Conservation (phyloP, 345 rosid species). For the Limnanthes douglasii region DNA sequence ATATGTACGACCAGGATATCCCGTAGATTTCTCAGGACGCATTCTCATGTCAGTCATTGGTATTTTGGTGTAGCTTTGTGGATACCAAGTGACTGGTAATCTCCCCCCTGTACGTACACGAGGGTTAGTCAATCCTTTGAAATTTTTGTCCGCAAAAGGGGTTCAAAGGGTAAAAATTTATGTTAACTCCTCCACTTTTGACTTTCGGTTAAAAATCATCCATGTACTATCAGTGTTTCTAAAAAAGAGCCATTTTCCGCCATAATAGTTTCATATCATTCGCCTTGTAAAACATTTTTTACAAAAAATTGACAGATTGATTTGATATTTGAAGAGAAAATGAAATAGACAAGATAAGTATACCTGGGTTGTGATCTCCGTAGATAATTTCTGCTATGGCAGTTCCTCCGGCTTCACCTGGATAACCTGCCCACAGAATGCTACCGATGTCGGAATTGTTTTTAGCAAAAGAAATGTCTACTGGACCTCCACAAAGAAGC, state of each 20-base stretch:
- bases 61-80: conserved; percentile 39
- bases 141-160: no score
- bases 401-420: conserved; percentile 71
- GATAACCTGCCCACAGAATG: conserved; percentile 94
- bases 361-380: conserved; percentile 89
- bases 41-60: conserved; percentile 88
- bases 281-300: no score
- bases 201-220: no score
- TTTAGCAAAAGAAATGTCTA: conserved; percentile 59
- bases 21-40: conserved; percentile 37
- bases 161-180: no score
- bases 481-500: conserved; percentile 73
- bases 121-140: not conserved
- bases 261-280: no score
- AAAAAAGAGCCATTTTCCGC: no score
- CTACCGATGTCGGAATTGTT: conserved; percentile 38
- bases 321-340: no score
- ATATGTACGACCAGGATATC: conserved; percentile 84
- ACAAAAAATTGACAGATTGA: no score
- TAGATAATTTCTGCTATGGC: conserved; percentile 79
- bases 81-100: conserved; percentile 86
- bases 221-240: no score
- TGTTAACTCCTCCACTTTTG: no score
- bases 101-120: conserved; percentile 50
- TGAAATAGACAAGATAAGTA: conserved; percentile 4